Evolutionary conservation across 768 basidiomycete species (phyloP), one percentile per base, ranked within the genome.

Genomic region (Lactarius psammicola): DNA sequence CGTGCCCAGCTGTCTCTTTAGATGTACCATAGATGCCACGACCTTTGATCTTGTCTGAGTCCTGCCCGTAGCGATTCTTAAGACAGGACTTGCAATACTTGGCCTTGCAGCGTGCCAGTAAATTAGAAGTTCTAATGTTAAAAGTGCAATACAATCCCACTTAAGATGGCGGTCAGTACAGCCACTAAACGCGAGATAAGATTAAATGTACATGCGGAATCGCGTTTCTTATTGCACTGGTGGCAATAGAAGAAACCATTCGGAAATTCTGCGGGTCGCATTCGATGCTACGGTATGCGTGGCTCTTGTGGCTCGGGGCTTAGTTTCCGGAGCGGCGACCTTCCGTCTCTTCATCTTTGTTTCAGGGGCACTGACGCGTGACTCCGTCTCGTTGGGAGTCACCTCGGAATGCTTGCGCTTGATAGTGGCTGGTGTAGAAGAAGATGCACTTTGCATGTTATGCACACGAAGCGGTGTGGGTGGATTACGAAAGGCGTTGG

Each of bases 21-120:
- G 66, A 64, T 31, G 68, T 54, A 33, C 49, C 28, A 1, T 28
- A 33, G 2, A 63, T 44, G 17, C 64, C 71, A 9, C 61, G 68
- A 46, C 66, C 70, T 68, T 76, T 80, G 42, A 85, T 77, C 54
- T 71, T 67, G 59, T 80, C 76, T 67, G 82, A 65, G 71, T 84
- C 79, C 73, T 83, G 78, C 69, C 81, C 82, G 68, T 92, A 92
- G 44, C 85, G 79, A 70, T 87, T 89, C 74, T 81, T 85, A 69
- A 92, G 79, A 69, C 90, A 92, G 2, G 78, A 65, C 55, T 78
- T 81, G 76, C 90, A 92, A 69, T 85, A 89, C 72, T 85, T 86
- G 61, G 78, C 76, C 36, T 73, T 77, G 74, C 89, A 90, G 30
- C 79, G 79, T 63, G 78, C 78, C 68, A 76, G 74, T 65, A 74